phyloP scores from a whole-genome alignment of 1,284 basidiomycete genomes.

The Cutaneotrichosporon curvatum region DNA sequence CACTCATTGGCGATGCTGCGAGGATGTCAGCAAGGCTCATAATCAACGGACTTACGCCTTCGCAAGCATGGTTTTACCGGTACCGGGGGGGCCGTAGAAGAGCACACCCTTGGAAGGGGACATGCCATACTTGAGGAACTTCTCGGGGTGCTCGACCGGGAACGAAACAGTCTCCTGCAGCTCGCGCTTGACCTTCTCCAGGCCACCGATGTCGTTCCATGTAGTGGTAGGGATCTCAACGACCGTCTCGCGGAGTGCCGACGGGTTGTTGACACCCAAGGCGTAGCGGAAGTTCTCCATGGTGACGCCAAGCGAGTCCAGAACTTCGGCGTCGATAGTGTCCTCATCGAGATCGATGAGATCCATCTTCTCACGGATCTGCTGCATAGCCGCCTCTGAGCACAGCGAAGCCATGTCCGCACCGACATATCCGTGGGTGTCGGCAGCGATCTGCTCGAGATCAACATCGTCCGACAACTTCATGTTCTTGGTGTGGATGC shows the following conservation, averaged over 20 bases:
- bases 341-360: slow-evolving; percentile 87
- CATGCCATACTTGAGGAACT: slow-evolving; percentile 99
- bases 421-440: slow-evolving; percentile 98
- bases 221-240: slow-evolving; percentile 93
- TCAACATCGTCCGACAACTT: slow-evolving; percentile 97
- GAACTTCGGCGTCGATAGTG: slow-evolving; percentile 93
- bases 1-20: slow-evolving; percentile 90
- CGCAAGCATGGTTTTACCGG: slow-evolving; percentile 89
- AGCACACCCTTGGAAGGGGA: slow-evolving; percentile 97
- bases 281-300: slow-evolving; percentile 99
- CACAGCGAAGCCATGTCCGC: slow-evolving; percentile 95
- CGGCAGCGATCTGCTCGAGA: slow-evolving; percentile 95
- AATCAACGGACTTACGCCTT: slow-evolving; percentile 54
- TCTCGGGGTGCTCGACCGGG: slow-evolving; percentile 99
- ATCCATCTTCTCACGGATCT: slow-evolving; percentile 98
- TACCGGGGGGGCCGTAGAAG: slow-evolving; percentile 88
- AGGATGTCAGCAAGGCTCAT: not conserved
- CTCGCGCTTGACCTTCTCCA: slow-evolving; percentile 99
- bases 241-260: slow-evolving; percentile 89
- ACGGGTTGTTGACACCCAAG: slow-evolving; percentile 90
- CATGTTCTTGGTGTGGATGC: slow-evolving; percentile 99
- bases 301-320: slow-evolving; percentile 89
- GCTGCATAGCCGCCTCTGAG: slow-evolving; percentile 97
- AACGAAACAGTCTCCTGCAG: slow-evolving; percentile 99
- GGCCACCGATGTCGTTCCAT: slow-evolving; percentile 98